phyloP scores from a whole-genome alignment of 2,329 filamentous ascomycete genomes.

The Pseudogymnoascus sp. region DNA sequence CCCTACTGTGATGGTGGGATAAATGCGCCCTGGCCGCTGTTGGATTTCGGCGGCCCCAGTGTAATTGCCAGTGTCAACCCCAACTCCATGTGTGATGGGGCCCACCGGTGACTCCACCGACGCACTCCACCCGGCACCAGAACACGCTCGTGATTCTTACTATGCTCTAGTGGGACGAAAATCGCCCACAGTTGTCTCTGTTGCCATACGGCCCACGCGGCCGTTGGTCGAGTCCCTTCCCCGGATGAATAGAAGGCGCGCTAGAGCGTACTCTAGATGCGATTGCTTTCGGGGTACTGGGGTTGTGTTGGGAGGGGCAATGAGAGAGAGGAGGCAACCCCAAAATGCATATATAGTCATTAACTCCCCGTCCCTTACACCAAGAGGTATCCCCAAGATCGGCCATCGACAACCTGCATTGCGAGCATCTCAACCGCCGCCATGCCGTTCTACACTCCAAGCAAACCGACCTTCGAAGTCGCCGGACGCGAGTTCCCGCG shows the following conservation, averaged over 20 bases:
- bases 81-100: background rate
- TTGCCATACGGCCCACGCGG: background rate
- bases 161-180: background rate
- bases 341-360: background rate
- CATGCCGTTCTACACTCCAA: constrained; percentile 17
- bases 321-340: background rate
- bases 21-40: background rate
- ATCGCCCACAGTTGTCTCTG: background rate
- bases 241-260: background rate
- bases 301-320: background rate
- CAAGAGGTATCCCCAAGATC: background rate
- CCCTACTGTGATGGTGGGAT: background rate
- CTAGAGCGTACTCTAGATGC: background rate
- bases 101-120: background rate
- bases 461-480: constrained; percentile 25
- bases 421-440: background rate
- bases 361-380: background rate
- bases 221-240: background rate
- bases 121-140: background rate
- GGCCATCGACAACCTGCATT: background rate
- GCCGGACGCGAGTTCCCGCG: constrained; percentile 26
- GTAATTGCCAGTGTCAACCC: background rate
- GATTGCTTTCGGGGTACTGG: background rate
- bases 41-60: background rate
- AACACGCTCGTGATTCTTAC: background rate